A percentile compares a stretch with the other conserved stretches of the same genome.
Conservation (phyloP, 306 rosid species). For the Fagus sylvatica region DNA sequence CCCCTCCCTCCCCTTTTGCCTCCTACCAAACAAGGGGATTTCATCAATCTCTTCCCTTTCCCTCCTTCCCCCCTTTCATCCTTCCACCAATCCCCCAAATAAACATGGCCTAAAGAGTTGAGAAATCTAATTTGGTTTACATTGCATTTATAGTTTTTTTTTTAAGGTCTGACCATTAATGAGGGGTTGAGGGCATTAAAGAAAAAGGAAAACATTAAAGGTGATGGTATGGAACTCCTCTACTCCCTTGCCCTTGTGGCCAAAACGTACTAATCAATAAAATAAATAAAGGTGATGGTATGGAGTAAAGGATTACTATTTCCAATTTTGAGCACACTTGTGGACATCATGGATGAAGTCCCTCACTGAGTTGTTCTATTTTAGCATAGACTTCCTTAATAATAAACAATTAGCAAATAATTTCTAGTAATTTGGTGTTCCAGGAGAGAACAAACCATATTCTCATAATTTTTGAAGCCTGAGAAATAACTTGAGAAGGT, state of each 20-base stretch:
- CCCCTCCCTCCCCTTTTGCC: too few species aligned
- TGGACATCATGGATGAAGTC: too few species aligned
- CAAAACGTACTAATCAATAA: too few species aligned
- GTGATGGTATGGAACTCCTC: background rate
- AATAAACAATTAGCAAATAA: background rate
- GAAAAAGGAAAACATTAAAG: background rate
- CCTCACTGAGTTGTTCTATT: background rate
- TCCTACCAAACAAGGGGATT: too few species aligned
- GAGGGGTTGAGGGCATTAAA: slow-evolving; percentile 6
- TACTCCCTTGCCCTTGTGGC: too few species aligned
- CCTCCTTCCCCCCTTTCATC: too few species aligned
- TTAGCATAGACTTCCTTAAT: background rate
- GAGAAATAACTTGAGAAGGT: background rate
- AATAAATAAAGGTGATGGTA: background rate
- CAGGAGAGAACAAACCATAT: background rate
- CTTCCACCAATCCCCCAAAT: background rate
- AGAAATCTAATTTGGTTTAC: slow-evolving; percentile 17
- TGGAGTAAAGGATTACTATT: background rate
- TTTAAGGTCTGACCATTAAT: background rate
- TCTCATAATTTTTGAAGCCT: background rate
- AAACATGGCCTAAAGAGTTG: slow-evolving; percentile 5
- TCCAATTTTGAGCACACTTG: too few species aligned
- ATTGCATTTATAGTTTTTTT: background rate
- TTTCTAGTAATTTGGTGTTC: background rate
- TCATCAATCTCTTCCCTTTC: too few species aligned